These are phyloP conservation scores for Neurospora intermedia DNA, from an alignment of 495 filamentous ascomycete species.

Conservation along the genomic window DNA sequence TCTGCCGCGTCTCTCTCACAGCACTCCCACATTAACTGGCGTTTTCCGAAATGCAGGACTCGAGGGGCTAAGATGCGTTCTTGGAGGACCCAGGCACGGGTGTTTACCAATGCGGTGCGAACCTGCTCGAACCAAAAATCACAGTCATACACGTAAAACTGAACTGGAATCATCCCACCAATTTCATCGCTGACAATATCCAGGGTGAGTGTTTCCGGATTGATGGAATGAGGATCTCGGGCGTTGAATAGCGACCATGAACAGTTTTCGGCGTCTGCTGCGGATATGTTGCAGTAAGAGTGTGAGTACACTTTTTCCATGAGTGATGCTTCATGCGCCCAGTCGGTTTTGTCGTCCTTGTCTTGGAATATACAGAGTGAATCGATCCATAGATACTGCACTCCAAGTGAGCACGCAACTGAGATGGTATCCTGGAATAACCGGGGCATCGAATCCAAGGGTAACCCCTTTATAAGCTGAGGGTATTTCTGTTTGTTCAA, in stretches of 20 bases:
- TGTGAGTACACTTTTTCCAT: background rate
- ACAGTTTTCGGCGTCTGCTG: background rate
- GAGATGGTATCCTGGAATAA: background rate
- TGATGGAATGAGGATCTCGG: background rate
- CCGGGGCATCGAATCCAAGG: background rate
- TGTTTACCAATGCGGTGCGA: background rate
- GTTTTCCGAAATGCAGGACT: conserved; percentile 1
- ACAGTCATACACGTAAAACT: background rate
- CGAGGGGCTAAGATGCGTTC: conserved; percentile 3
- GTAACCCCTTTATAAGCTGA: background rate
- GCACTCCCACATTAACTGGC: conserved; percentile 2
- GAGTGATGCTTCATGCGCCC: background rate
- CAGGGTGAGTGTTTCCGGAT: background rate
- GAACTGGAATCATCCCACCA: background rate
- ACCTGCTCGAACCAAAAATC: background rate
- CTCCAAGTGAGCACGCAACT: background rate
- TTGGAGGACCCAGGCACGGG: background rate
- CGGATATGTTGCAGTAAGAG: conserved; percentile 1
- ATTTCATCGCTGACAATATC: background rate
- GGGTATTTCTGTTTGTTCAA: background rate
- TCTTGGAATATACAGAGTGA: background rate
- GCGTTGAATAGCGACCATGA: background rate
- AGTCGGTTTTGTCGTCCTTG: background rate
- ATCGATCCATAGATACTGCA: background rate
- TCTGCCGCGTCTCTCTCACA: background rate